Conservation (phyloP, 208 protist species). For the Trypanosoma lewisi region DNA sequence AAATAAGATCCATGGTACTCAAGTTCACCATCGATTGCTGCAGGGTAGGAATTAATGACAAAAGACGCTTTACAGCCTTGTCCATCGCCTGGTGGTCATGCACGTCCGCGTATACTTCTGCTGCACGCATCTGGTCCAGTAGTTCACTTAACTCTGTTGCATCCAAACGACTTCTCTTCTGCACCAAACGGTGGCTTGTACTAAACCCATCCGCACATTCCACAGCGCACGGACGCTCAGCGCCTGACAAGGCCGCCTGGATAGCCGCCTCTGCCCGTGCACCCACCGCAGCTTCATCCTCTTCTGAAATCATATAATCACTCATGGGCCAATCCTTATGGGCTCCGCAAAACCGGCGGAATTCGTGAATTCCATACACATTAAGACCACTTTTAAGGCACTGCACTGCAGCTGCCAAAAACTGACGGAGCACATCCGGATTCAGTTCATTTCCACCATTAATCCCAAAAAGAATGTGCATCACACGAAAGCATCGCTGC, state of each 20-base stretch:
- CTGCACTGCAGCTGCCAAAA: slow-evolving; percentile 7
- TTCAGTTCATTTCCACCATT: slow-evolving; percentile 1
- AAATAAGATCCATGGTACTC: neutral
- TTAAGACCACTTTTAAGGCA: slow-evolving; percentile 6
- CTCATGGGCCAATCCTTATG: neutral
- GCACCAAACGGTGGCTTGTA: neutral
- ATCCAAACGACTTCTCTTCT: slow-evolving; percentile 16
- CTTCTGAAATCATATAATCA: slow-evolving; percentile 1
- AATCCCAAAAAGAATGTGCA: slow-evolving; percentile 25
- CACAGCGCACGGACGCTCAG: neutral
- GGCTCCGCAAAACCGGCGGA: slow-evolving; percentile 3
- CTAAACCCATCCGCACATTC: neutral
- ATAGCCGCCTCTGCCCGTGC: slow-evolving; percentile 14
- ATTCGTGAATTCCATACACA: slow-evolving; percentile 12
- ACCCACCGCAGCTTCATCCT: slow-evolving; percentile 10
- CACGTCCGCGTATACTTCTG: slow-evolving; percentile 18
- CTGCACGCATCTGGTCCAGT: slow-evolving; percentile 2
- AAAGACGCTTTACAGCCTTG: slow-evolving; percentile 13
- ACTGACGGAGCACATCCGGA: neutral
- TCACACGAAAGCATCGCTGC: slow-evolving; percentile 31
- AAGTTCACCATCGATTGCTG: neutral
- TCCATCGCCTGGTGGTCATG: slow-evolving; percentile 18
- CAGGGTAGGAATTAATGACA: neutral
- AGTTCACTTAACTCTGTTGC: slow-evolving; percentile 6
- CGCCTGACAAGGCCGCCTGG: neutral